Evolutionary conservation across 768 basidiomycete genomes (phyloP), one percentile per base, ranked within the genome.

Genomic region (Pleurotus pulmonarius): DNA sequence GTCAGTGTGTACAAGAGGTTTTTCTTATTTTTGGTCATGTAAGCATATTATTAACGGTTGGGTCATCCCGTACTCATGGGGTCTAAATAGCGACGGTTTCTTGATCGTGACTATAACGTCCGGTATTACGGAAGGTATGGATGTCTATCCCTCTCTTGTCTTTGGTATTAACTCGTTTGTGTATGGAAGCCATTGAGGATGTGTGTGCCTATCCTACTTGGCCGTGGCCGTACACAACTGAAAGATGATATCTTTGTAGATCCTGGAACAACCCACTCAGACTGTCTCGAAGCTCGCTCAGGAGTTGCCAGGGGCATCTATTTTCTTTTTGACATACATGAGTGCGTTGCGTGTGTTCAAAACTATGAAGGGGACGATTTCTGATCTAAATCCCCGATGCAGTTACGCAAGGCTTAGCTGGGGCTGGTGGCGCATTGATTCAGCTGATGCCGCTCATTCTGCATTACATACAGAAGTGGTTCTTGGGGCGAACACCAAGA

Each of bases 1-100:
- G 73, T 87, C 57, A 83, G 83, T 64, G 78, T 91, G 25, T 89
- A 88, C 73, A 79, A 79, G 9, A 77, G 89, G n/a, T 89, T 82
- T 67, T 87, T 83, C 66, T 61, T 86, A 57, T 87, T 88, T 70
- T 74, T 87, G 24, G 70, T 86, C 48, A 74, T 87, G 74, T 78
- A 61, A 70, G 75, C 62, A 9, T 13, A 7, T 49, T 8, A 8
- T 29, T 9, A 38, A 25, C 29, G 5, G 16, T 43, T 6, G 29
- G 5, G 57, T 3, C n/a, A 15, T 44, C 8, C 7, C 15, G 6
- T 22, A 11, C 41, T 44, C n/a, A 44, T 7, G 9, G n/a, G 13
- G 15, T 44, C 11, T 3, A 44, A 6, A 22, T 22, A 44, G 41
- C n/a, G n/a, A 44, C 66, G 87, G 86, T 58, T 90, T 90, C 76